Conservation (phyloP, 208 protist species). For the Entamoeba invadens region DNA sequence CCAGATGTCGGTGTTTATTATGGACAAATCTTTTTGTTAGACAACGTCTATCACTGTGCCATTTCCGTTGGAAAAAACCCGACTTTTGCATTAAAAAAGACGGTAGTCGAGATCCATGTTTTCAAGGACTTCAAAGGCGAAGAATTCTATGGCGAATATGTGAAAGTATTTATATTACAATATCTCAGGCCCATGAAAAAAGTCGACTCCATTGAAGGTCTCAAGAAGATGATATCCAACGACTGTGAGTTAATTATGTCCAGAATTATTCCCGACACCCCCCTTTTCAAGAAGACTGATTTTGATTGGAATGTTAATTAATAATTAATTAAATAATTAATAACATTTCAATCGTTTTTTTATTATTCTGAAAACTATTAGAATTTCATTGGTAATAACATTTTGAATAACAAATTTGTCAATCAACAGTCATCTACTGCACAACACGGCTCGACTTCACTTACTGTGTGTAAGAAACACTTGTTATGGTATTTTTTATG, state of each 20-base stretch:
- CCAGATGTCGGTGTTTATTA: neutral
- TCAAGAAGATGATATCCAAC: neutral
- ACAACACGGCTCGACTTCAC: neutral
- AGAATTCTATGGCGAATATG: neutral
- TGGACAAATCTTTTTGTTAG: neutral
- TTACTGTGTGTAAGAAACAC: neutral
- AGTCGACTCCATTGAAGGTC: neutral
- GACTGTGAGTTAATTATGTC: neutral
- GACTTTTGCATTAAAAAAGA: neutral
- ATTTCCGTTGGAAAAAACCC: neutral
- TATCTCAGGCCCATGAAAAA: neutral
- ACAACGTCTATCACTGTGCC: neutral
- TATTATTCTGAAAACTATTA: no score
- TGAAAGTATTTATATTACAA: neutral
- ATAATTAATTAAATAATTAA: no score
- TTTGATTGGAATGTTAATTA: no score
- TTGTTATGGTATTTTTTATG: neutral
- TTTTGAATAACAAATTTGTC: no score
- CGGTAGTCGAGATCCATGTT: neutral
- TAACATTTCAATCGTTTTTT: no score
- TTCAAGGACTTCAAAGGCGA: neutral
- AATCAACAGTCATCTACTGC: no score
- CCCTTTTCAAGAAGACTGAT: neutral
- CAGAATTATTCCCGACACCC: neutral
- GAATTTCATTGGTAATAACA: no score